These are phyloP conservation scores for Ceratobasidium sp. DNA, from an alignment of 1,284 basidiomycete species.

Conservation along the genomic window DNA sequence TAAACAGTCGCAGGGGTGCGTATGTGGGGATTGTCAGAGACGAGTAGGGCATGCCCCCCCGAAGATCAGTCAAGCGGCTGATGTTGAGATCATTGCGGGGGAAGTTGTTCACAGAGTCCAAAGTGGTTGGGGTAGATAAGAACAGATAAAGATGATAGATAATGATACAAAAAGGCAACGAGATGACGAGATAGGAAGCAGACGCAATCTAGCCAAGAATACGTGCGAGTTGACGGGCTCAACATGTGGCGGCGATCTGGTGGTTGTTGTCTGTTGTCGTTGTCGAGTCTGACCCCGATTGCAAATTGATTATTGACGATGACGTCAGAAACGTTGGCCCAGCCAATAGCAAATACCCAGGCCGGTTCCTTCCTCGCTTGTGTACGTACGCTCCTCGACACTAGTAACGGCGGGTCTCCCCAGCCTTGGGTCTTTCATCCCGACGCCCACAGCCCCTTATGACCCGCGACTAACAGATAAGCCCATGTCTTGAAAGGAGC, in stretches of 20 bases:
- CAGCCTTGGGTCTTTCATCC: not conserved
- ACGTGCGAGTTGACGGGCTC: constrained; percentile 12
- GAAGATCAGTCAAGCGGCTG: not conserved
- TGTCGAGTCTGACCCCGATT: constrained; percentile 34
- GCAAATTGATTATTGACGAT: constrained; percentile 16
- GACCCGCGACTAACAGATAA: not conserved
- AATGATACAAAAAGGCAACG: not conserved
- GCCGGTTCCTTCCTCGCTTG: not conserved
- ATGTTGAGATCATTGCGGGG: constrained; percentile 31
- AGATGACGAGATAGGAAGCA: not conserved
- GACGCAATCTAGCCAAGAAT: constrained; percentile 33
- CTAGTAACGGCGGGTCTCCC: not conserved
- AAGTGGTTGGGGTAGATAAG: constrained; percentile 6
- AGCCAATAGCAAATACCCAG: not conserved
- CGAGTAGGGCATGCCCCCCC: constrained; percentile 2
- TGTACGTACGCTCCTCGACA: not conserved
- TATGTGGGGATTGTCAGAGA: constrained; percentile 6
- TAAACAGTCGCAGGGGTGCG: constrained; percentile 9
- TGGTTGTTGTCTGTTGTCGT: constrained; percentile 1
- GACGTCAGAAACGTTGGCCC: constrained; percentile 41
- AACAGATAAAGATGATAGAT: constrained; percentile 22
- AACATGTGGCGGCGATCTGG: not conserved
- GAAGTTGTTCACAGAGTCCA: constrained; percentile 13
- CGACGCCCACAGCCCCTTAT: not conserved
- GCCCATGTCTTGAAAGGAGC: no score